Evolutionary conservation across 768 basidiomycete species (phyloP), one percentile per base, ranked within the genome.

Genomic region (Candolleomyces eurysporus): DNA sequence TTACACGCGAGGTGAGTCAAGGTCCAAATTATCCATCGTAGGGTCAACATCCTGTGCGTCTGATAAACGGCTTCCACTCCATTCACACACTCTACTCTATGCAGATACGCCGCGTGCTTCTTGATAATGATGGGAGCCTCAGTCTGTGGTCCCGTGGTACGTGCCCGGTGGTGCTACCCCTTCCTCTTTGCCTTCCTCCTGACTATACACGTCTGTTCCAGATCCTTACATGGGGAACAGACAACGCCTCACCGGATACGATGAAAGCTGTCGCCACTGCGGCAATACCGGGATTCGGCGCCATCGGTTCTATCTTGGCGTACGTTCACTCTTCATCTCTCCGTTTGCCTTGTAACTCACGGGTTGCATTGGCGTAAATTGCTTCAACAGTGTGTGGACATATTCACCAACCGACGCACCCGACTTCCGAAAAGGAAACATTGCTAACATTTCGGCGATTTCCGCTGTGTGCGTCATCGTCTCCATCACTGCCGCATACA

Each of bases 191-290:
- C 49, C 11, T 30, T 26, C 21, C n/a, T 51, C 11, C n/a, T 51
- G 13, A n/a, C 4, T 8, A 4, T 19, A 19, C 14, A 3, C 21
- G 19, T 16, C 19, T 7, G 14, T 10, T 45, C 17, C 53, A 81
- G 71, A 70, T 76, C 48, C 67, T 82, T 22, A 72, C 78, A 5
- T 82, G 82, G 82, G 80, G 71, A 17, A 77, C 78, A 19, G 80
- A 81, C 61, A 82, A 82, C 60, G 77, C 81, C 3, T 76, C 79
- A 1, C 81, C 81, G 4, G 79, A 82, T 61, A 82, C 81, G 14
- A 74, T 82, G 57, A 71, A 76, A 55, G 80, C 79, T 3, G 76
- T 81, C 16, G 73, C 73, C 1, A 78, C 78, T 26, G 80, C 78
- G 2, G 65, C 78, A 6, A 75, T 82, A 56, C 73, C 76, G 43